Percentiles rank a stretch among this genome's conserved stretches.
These are phyloP conservation scores for Ramaria rubella DNA, from an alignment of 768 basidiomycete genomes.

Conservation along the genomic window DNA sequence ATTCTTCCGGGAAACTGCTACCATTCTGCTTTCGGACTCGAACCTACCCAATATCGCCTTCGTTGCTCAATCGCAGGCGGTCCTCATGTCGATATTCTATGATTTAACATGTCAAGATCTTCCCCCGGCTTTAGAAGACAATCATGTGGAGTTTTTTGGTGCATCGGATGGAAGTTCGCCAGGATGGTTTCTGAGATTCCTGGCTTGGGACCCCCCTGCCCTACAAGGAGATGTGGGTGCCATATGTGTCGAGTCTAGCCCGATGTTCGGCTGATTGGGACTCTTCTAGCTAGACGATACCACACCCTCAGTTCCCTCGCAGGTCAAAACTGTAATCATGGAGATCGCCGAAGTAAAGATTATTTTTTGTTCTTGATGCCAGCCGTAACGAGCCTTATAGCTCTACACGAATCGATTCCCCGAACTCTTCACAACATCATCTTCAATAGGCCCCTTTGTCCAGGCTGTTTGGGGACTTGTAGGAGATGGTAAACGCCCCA, in stretches of 20 bases:
- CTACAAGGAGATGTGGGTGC: constrained; percentile 61
- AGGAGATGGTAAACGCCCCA: constrained; percentile 54
- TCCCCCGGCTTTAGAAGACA: constrained; percentile 89
- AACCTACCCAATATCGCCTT: constrained; percentile 32
- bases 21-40: constrained; percentile 40
- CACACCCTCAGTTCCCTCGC: constrained; percentile 79
- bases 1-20: constrained; percentile 66
- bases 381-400: constrained; percentile 27
- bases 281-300: constrained; percentile 63
- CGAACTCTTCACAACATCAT: constrained; percentile 60
- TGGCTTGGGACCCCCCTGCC: constrained; percentile 70
- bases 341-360: constrained; percentile 76
- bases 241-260: neutral
- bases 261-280: constrained; percentile 10
- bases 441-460: constrained; percentile 68
- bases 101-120: constrained; percentile 95
- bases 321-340: constrained; percentile 82
- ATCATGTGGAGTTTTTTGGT: constrained; percentile 76
- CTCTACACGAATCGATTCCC: constrained; percentile 79
- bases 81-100: constrained; percentile 83
- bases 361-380: neutral
- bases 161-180: constrained; percentile 40
- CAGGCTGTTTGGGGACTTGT: constrained; percentile 87
- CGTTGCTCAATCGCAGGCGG: constrained; percentile 67
- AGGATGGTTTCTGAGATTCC: constrained; percentile 68